Evolutionary conservation across 2,329 filamentous ascomycete species (phyloP), one percentile per base, ranked within the genome.

Genomic region (Lasiodiplodia gonubiensis): DNA sequence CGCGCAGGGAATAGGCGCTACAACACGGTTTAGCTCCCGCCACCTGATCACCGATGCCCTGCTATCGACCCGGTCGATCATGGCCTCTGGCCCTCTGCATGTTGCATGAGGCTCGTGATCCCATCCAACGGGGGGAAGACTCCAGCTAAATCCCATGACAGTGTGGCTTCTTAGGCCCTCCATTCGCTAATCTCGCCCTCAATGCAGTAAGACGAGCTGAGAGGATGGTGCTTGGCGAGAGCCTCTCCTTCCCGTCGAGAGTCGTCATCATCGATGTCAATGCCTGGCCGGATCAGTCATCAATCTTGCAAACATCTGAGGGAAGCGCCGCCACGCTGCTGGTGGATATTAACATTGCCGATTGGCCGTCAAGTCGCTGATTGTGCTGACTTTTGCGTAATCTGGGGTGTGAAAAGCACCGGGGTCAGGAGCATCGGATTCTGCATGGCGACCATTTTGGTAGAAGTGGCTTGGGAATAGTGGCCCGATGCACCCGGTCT

Each of bases 371-470:
- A 42, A 42, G 39, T 30, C n/a, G 33, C 16, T 21, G 12, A 23
- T 2, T 39, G 25, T n/a, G 33, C 23, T 37, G 18, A 12, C 33
- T 25, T n/a, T 6, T 54, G 54, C n/a, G 35, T 33, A 54, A 57
- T 57, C n/a, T 37, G 52, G 52, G 18, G 8, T 46, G 55, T 46
- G 37, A 42, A 42, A 23, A 46, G 25, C 14, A 14, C 55, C 55
- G 25, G 55, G 55, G 37, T 59, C 21, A 39, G 55, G 27, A 18
- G 55, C 37, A 59, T 59, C 42, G n/a, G 37, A n/a, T 37, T 8
- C 55, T 59, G 55, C 55, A 59, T 23, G 37, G 16, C 55, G 55
- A 59, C 55, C 7, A 23, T 59, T 59, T 59, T 16, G 55, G 37
- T 25, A 46, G 21, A 18, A 11, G 55, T 59, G 55, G 55, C 55